Conservation (phyloP, 106 monocot species). For the Posidonia australis region DNA sequence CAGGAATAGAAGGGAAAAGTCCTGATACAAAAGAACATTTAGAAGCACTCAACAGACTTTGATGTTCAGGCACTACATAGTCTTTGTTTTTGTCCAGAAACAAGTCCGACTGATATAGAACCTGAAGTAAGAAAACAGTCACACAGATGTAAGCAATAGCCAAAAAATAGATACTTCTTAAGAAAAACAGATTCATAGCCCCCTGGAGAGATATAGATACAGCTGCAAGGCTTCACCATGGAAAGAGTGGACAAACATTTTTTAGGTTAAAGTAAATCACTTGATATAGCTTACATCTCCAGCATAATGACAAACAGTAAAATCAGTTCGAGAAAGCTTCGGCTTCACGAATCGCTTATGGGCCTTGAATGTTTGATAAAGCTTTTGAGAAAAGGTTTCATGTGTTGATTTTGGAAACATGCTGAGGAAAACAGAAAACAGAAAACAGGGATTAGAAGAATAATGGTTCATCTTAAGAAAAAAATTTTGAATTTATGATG, state of each 20-base stretch:
- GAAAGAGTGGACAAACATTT: neutral
- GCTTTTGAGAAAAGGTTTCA: constrained; percentile 95
- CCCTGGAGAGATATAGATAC: neutral
- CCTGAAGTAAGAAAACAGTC: constrained; percentile 23
- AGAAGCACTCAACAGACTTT: constrained; percentile 71
- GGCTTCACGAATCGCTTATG: constrained; percentile 93
- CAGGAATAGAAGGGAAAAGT: constrained; percentile 67
- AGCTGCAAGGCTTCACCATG: neutral
- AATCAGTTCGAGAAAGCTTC: constrained; percentile 86
- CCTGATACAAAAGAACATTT: constrained; percentile 83
- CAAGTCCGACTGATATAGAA: constrained; percentile 83
- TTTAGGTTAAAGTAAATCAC: neutral
- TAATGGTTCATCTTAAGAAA: neutral
- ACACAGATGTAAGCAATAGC: neutral
- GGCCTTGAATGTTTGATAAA: constrained; percentile 83
- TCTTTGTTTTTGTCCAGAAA: constrained; percentile 99
- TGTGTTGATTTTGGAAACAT: constrained; percentile 99
- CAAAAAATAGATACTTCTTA: neutral
- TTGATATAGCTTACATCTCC: constrained; percentile 52
- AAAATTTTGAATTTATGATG: neutral
- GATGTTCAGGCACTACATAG: constrained; percentile 95
- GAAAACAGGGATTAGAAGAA: neutral
- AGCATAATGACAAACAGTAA: constrained; percentile 91
- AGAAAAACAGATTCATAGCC: neutral
- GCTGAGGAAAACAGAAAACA: constrained; percentile 24